Conservation (phyloP, 345 rosid genomes). For the Citrus mangshanensis region DNA sequence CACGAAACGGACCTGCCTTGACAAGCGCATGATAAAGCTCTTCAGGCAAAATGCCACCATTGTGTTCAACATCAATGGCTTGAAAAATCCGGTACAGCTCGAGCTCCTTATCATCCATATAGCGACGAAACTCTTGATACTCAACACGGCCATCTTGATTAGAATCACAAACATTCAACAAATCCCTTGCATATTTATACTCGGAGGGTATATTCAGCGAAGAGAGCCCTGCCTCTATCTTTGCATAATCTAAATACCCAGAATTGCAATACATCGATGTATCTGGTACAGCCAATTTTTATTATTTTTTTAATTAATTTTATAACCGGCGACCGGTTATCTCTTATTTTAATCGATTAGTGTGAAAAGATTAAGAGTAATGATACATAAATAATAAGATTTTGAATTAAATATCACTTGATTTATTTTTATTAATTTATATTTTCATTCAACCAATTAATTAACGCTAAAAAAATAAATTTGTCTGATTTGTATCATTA, state of each 20-base stretch:
- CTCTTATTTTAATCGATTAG: too few relatives aligned
- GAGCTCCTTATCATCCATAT: conserved; percentile 78
- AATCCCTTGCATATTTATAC: conserved; percentile 63
- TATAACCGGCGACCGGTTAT: too few relatives aligned
- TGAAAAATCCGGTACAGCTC: conserved; percentile 68
- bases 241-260: conserved; percentile 54
- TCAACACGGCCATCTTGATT: conserved; percentile 64
- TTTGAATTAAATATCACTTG: too few relatives aligned
- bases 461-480: too few relatives aligned
- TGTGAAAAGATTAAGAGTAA: too few relatives aligned
- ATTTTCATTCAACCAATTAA: too few relatives aligned
- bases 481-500: too few relatives aligned
- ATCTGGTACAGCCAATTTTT: too few relatives aligned
- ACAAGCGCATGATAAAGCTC: conserved; percentile 71
- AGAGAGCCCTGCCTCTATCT: conserved; percentile 59
- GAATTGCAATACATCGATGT: too few relatives aligned
- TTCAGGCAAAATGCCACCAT: conserved; percentile 72
- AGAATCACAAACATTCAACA: conserved; percentile 63
- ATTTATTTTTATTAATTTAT: too few relatives aligned
- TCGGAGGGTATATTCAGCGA: conserved; percentile 62
- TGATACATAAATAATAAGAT: too few relatives aligned
- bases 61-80: conserved; percentile 72
- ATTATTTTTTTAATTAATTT: too few relatives aligned
- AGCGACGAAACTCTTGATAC: conserved; percentile 62
- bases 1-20: conserved; percentile 46